A percentile compares a stretch with the other conserved stretches of the same genome.
Evolutionary conservation across 441 rosid species (phyloP).

Genomic region (Dalechampia spathulata): DNA sequence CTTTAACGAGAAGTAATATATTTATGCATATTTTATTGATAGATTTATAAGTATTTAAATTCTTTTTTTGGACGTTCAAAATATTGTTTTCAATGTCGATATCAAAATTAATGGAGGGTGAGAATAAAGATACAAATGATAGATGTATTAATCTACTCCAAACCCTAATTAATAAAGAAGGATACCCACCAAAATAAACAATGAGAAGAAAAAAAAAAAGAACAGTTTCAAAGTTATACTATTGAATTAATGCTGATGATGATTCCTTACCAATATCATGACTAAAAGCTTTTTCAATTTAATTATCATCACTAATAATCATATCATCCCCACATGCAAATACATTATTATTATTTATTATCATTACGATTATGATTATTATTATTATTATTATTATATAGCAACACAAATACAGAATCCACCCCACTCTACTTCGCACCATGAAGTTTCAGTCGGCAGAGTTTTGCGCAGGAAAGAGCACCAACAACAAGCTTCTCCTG

Average conservation of each 20-base stretch:
- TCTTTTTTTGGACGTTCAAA: no score
- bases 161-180: not conserved
- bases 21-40: no score
- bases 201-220: not conserved
- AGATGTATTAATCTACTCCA: not conserved
- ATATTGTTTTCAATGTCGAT: not conserved
- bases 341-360: not conserved
- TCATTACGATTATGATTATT: no score
- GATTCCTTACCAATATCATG: slow-evolving; percentile 1
- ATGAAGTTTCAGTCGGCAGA: slow-evolving; percentile 24
- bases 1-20: no score
- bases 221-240: not conserved
- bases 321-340: not conserved
- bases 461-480: slow-evolving; percentile 15
- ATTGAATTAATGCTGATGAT: not conserved
- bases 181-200: no score
- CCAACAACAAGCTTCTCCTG: slow-evolving; percentile 9
- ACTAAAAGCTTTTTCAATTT: not conserved
- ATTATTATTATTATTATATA: slow-evolving; percentile 1
- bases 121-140: not conserved
- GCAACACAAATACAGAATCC: slow-evolving; percentile 3
- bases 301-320: not conserved
- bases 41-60: no score
- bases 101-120: not conserved
- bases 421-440: slow-evolving; percentile 10